Conservation (phyloP, 2,329 filamentous ascomycete genomes). For the Emergomyces africanus region DNA sequence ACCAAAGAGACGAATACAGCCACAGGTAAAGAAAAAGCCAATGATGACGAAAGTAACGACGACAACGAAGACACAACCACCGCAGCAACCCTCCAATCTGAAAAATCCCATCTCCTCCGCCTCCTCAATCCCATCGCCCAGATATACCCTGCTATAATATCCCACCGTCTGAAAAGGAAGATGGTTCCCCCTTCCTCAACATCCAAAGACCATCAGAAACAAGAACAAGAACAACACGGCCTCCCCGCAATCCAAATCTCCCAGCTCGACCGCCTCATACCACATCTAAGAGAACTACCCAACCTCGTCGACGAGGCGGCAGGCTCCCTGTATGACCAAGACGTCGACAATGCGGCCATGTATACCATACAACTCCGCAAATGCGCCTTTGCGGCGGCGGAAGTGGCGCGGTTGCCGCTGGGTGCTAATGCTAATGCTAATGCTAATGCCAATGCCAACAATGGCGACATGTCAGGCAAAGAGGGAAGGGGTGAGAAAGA, state of each 20-base stretch:
- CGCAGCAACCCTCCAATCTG: constrained; percentile 25
- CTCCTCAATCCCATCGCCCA: constrained; percentile 32
- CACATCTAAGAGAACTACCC: constrained; percentile 24
- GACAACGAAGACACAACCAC: constrained; percentile 13
- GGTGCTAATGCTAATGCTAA: constrained; percentile 48
- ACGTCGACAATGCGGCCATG: constrained; percentile 21
- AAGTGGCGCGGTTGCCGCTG: constrained; percentile 61
- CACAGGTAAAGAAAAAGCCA: constrained; percentile 9
- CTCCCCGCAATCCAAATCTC: constrained; percentile 10
- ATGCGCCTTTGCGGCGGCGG: constrained; percentile 52
- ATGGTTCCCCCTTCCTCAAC: constrained; percentile 4
- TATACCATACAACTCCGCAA: constrained; percentile 22
- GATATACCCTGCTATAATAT: constrained; percentile 31
- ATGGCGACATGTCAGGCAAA: constrained; percentile 29
- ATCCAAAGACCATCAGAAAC: not conserved
- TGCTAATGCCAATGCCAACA: too few relatives aligned
- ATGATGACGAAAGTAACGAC: constrained; percentile 11
- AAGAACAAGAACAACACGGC: not conserved
- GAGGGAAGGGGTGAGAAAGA: constrained; percentile 41
- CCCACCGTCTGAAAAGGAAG: constrained; percentile 27
- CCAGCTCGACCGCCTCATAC: constrained; percentile 25
- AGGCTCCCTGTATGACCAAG: constrained; percentile 32
- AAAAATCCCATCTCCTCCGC: constrained; percentile 31
- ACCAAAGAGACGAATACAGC: constrained; percentile 10
- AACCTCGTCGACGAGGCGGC: constrained; percentile 34